Base-by-base conservation (phyloP, 352 stramenopile genomes). In the Pythium plurisporium region DNA sequence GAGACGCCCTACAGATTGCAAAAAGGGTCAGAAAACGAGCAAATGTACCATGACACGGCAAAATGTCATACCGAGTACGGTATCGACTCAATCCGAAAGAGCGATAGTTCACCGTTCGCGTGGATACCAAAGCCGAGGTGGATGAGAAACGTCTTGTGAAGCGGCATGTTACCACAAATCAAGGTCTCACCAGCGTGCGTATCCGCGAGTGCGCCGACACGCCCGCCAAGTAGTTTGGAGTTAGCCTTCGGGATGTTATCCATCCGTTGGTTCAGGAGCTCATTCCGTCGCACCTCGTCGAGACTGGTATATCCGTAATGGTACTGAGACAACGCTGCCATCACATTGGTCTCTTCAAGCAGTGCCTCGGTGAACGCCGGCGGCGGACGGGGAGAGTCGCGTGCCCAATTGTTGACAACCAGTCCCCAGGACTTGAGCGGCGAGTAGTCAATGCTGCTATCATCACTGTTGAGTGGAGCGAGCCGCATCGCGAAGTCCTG, bases 191-290 rank as follows among this genome's bases (percentile, higher is more conserved):
- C 82, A 0, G 68, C 59, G 23, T 87, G 75, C 0, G 76, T 87
- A 54, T 93, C 82, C 20, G 79, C 80, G n/a, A 65, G 47, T 15
- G 67, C 60, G 10, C 80, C 80, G 2, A 61, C 71, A 19, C 76
- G 73, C 40, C 86, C 70, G 20, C 50, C 50, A 22, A 93, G 59
- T 22, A 89, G 61, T 42, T 87, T 86, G 2, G 65, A 59, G 45
- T 91, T 89, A 59, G 86, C 75, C 66, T 86, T 74, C 3, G 69
- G 51, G 15, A 74, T 58, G 27, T 69, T 73, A 40, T 87, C 69
- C 73, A 86, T 90, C 12, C 80, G 80, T 41, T 93, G 82, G 53
- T 70, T 84, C 47, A 73, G 73, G 15, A 89, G 52, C 45, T 86
- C 76, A 41, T 82, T 76, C 2, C 65, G 66, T 8, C 67, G 69